A percentile compares a stretch with the other conserved stretches of the same genome.
These are phyloP conservation scores for Lepiota venenata DNA, from an alignment of 768 basidiomycete genomes.

Conservation along the genomic window DNA sequence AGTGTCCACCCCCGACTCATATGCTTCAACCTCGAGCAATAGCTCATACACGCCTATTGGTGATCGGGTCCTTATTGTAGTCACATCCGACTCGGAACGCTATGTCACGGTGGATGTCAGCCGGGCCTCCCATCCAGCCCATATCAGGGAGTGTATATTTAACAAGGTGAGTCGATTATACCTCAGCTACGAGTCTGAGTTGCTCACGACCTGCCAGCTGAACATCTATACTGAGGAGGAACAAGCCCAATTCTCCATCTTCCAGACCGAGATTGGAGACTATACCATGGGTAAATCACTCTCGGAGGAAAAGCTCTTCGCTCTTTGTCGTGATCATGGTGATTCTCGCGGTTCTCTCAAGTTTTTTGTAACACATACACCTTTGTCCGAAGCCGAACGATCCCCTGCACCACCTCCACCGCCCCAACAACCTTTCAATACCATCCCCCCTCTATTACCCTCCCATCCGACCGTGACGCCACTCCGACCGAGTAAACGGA, in stretches of 20 bases:
- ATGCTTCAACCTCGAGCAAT: constrained; percentile 23
- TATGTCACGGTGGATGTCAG: constrained; percentile 72
- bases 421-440: constrained; percentile 25
- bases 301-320: constrained; percentile 64
- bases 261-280: constrained; percentile 83
- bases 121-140: constrained; percentile 57
- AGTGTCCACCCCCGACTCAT: constrained; percentile 32
- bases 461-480: constrained; percentile 40
- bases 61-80: constrained; percentile 54
- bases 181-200: neutral
- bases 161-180: constrained; percentile 54
- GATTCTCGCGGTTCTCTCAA: constrained; percentile 82
- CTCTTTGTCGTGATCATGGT: constrained; percentile 67
- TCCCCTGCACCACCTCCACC: constrained; percentile 24
- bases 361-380: constrained; percentile 72
- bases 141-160: constrained; percentile 79
- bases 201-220: constrained; percentile 40
- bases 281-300: constrained; percentile 74
- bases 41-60: constrained; percentile 21
- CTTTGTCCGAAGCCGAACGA: constrained; percentile 56
- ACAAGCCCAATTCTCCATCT: constrained; percentile 71
- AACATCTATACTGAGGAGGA: constrained; percentile 82
- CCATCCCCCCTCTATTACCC: constrained; percentile 25
- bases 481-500: constrained; percentile 43
- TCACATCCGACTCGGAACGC: constrained; percentile 75